Base-by-base conservation (phyloP, 2,329 filamentous ascomycete species). In the Xylaria digitata region DNA sequence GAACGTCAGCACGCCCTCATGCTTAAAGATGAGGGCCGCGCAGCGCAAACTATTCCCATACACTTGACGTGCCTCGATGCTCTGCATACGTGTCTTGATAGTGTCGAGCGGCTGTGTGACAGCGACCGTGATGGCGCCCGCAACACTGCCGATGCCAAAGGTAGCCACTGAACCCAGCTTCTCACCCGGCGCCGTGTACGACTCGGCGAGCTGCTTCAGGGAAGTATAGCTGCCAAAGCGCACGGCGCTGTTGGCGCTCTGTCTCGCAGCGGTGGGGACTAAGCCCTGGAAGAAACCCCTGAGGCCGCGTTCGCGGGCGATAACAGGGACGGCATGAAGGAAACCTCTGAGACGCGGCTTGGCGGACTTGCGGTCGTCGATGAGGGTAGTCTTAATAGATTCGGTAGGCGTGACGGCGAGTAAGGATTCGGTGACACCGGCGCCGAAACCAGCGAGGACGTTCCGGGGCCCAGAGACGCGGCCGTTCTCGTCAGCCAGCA, bases 61-160 rank as follows among this genome's bases (percentile, higher is more conserved):
- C 67, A 90, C 82, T 49, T 82, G 83, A 69, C 87, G 87, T 40
- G 95, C 93, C 79, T 97, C 93, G 68, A 97, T 90, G 72, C 93
- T 97, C 86, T 99, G 96, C 96, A 99, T 99, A 69, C 93, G 82
- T 71, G 96, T 99, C 87, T 99, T 99, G 78, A 99, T 87, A 0
- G 95, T 98, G 79, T 99, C 96, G 49, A 99, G 83, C 21, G 88
- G 88, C 77, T 90, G 88, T 60, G 88, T 90, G 34, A 88, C 89
- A 67, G 88, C 94, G 62, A 99, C 96, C 1, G 96, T 99, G 69
- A 98, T 94, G 5, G 96, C 82, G 1, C 96, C 96, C 0, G 96
- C 95, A 26, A 96, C 81, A 23, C 92, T 95, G 60, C 96, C 96
- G 74, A 97, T 93, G 1, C 88, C 93, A 77, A 99, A 99, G 0